Base-by-base conservation (phyloP, 139 green algal genomes). In the Yamagishiella unicocca region DNA sequence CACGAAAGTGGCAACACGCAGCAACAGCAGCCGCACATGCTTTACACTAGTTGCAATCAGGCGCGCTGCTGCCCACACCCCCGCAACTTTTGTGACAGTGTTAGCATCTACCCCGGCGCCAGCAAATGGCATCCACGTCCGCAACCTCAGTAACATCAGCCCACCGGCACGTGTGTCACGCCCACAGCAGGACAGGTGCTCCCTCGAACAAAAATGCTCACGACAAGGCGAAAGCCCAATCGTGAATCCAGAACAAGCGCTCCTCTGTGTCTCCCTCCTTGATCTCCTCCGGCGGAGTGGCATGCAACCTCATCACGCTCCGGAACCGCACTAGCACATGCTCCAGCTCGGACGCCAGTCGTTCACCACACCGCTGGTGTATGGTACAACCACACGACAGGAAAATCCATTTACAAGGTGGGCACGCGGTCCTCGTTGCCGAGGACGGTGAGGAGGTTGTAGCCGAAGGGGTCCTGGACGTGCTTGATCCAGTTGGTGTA, bases 401-500 rank as follows among this genome's bases (percentile, higher is more conserved):
- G 50, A 12, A 61, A 17, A 5, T 50, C 67, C 71, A 53, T 80
- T 96, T 94, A 98, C 42, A 98, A 92, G 62, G 93, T 96, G 74
- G 96, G 95, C 45, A 94, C 76, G 87, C 96, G 94, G 82, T 98
- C 96, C 90, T 97, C 95, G 53, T 86, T 90, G 31, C 91, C 89
- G 79, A 97, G 89, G 24, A 97, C 91, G 31, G 96, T 98, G 55
- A 98, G 83, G 78, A 99, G 93, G 95, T 99, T 99, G 95, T 99
- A 98, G 77, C 93, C 93, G 92, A 99, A 99, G 76, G 97, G 97
- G 82, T 98, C 96, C 53, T 95, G 90, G 14, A 99, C 93, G 87
- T 99, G 97, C 94, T 98, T 97, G 89, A 53, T 89, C 96, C 95
- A 98, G 96, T 98, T 99, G 91, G 97, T 95, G 88, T 98, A 99